Percentiles rank a stretch among this genome's conserved stretches.
These are phyloP conservation scores for Hyaloscypha bicolor DNA, from an alignment of 495 filamentous ascomycete genomes.

Conservation along the genomic window DNA sequence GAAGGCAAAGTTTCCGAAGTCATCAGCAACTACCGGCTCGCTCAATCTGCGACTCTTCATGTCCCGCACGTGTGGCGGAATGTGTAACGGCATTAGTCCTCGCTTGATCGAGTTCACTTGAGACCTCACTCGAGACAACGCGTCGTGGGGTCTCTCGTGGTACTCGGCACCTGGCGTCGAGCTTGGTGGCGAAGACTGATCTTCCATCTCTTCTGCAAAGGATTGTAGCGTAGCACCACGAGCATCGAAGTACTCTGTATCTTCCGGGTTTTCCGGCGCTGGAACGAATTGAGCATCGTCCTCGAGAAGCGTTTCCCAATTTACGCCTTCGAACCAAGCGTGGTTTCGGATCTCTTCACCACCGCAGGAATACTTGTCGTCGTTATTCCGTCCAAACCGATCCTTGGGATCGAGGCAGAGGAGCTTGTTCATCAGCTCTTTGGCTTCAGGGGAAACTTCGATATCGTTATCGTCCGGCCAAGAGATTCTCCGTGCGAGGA, in stretches of 20 bases:
- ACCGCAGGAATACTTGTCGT: slow-evolving; percentile 76
- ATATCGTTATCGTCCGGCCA: slow-evolving; percentile 80
- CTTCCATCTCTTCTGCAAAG: slow-evolving; percentile 92
- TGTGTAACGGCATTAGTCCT: slow-evolving; percentile 90
- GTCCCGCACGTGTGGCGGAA: slow-evolving; percentile 93
- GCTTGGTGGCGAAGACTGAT: slow-evolving; percentile 67
- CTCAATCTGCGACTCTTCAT: slow-evolving; percentile 83
- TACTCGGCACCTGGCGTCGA: slow-evolving; percentile 68
- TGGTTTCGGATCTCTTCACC: slow-evolving; percentile 89
- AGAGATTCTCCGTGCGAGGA: slow-evolving; percentile 81
- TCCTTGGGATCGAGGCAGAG: slow-evolving; percentile 79
- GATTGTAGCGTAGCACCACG: slow-evolving; percentile 87
- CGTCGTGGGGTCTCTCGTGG: slow-evolving; percentile 89
- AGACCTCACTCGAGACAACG: slow-evolving; percentile 83
- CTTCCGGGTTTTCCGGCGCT: slow-evolving; percentile 88
- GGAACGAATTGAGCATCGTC: slow-evolving; percentile 97
- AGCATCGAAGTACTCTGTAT: slow-evolving; percentile 96
- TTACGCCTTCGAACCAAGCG: slow-evolving; percentile 83
- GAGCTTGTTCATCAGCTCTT: slow-evolving; percentile 89
- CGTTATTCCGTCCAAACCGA: slow-evolving; percentile 81
- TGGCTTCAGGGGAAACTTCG: slow-evolving; percentile 77
- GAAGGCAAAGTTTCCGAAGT: slow-evolving; percentile 95
- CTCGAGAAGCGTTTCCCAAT: slow-evolving; percentile 87
- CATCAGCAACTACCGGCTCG: slow-evolving; percentile 84
- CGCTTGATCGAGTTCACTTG: slow-evolving; percentile 79